These are phyloP conservation scores for Leccinum solheimii DNA, from an alignment of 1,284 basidiomycete genomes.

Conservation along the genomic window DNA sequence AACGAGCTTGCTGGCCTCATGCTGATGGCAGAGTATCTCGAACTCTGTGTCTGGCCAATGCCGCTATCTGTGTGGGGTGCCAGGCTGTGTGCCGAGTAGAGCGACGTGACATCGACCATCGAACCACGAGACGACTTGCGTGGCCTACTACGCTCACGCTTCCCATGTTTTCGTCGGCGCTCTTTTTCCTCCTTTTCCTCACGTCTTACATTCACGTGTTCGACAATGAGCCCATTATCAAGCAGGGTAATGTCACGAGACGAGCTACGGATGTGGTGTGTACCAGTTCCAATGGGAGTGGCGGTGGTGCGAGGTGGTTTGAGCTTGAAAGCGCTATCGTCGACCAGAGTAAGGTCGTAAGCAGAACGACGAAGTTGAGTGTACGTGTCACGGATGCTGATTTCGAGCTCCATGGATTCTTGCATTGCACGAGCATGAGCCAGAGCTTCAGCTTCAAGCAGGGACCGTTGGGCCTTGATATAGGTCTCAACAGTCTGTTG, in stretches of 20 bases:
- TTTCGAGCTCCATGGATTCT: conserved; percentile 73
- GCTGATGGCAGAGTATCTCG: conserved; percentile 60
- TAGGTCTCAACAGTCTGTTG: conserved; percentile 71
- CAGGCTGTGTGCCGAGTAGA: conserved; percentile 64
- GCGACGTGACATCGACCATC: conserved; percentile 64
- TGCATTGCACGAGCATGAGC: conserved; percentile 75
- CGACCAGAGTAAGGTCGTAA: conserved; percentile 58
- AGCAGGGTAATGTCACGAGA: conserved; percentile 76
- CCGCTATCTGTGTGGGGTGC: conserved; percentile 60
- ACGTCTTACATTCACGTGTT: conserved; percentile 78
- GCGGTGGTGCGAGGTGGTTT: conserved; percentile 55
- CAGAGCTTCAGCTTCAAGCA: conserved; percentile 73
- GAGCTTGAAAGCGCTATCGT: conserved; percentile 63
- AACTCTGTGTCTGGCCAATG: conserved; percentile 51
- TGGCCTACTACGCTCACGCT: conserved; percentile 50
- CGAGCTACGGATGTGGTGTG: conserved; percentile 46
- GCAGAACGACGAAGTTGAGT: conserved; percentile 73
- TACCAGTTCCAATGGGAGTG: conserved; percentile 35
- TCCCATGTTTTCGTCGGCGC: conserved; percentile 67
- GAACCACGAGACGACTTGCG: conserved; percentile 73
- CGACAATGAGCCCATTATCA: conserved; percentile 84
- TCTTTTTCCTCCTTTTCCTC: conserved; percentile 75
- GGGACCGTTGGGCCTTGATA: conserved; percentile 65
- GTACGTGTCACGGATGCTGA: conserved; percentile 73
- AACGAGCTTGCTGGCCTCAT: conserved; percentile 66